Conservation (phyloP, 345 rosid genomes). For the Arabis alpina region DNA sequence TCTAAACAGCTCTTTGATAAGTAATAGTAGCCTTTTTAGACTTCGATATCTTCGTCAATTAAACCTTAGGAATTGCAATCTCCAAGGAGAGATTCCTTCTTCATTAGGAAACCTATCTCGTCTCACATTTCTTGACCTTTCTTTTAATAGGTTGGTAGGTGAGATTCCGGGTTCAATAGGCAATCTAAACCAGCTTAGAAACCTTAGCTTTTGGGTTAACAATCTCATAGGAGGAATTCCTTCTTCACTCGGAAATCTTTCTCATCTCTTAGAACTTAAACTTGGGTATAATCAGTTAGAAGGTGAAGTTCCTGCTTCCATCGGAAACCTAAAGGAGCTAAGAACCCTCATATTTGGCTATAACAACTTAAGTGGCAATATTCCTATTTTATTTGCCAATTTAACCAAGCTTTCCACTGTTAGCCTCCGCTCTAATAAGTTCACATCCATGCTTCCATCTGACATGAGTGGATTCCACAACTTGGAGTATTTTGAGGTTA, state of each 20-base stretch:
- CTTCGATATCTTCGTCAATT: slow-evolving; percentile 8
- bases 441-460: slow-evolving; percentile 15
- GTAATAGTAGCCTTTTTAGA: slow-evolving; percentile 2
- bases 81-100: slow-evolving; percentile 27
- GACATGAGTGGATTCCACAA: slow-evolving; percentile 7
- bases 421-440: background rate
- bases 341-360: background rate
- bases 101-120: slow-evolving; percentile 25
- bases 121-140: background rate
- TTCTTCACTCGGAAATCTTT: slow-evolving; percentile 10
- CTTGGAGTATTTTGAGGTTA: background rate
- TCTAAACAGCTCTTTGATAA: background rate
- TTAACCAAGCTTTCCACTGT: background rate
- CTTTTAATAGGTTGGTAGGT: background rate
- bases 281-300: background rate
- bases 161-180: background rate
- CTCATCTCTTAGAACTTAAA: background rate
- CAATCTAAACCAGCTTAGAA: background rate
- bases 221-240: background rate
- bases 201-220: background rate
- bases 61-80: background rate
- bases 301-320: slow-evolving; percentile 10
- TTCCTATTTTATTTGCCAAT: background rate
- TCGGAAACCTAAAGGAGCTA: background rate
- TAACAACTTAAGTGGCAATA: background rate